Conservation (phyloP, 1,284 basidiomycete species). For the Stereum hirsutum region DNA sequence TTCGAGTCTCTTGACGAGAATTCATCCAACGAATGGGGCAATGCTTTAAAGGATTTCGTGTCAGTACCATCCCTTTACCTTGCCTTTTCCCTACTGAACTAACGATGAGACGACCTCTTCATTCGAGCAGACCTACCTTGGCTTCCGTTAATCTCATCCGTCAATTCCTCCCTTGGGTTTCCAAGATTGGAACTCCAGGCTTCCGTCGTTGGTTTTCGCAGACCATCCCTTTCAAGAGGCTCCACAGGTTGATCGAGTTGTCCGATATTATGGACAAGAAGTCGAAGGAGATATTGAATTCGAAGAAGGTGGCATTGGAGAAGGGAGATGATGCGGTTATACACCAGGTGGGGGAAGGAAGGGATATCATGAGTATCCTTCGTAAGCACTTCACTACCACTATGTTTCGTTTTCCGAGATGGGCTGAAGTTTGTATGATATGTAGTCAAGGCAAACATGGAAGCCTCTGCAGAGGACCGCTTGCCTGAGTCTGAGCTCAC, state of each 20-base stretch:
- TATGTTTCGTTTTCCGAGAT: not conserved
- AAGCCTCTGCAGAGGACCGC: not conserved
- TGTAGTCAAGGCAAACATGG: too few relatives aligned
- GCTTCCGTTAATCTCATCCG: not conserved
- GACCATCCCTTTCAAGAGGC: not conserved
- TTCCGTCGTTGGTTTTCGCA: not conserved
- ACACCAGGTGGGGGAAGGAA: not conserved
- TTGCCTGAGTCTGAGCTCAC: not conserved
- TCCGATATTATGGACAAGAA: not conserved
- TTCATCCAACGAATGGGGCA: not conserved
- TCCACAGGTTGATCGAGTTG: not conserved
- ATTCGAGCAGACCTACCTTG: not conserved
- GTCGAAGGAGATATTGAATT: not conserved
- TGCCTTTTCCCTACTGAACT: not conserved
- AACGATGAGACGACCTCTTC: too few relatives aligned
- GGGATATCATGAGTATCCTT: not conserved
- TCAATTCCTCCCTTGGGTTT: not conserved
- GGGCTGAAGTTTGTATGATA: too few relatives aligned
- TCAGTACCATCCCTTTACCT: not conserved
- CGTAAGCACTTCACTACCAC: not conserved
- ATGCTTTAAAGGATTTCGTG: not conserved
- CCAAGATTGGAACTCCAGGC: not conserved
- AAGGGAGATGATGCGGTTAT: not conserved
- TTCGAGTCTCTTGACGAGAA: constrained; percentile 1
- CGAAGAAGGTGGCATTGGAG: not conserved